Conservation (phyloP, 768 basidiomycete species). For the Boletus sp. region DNA sequence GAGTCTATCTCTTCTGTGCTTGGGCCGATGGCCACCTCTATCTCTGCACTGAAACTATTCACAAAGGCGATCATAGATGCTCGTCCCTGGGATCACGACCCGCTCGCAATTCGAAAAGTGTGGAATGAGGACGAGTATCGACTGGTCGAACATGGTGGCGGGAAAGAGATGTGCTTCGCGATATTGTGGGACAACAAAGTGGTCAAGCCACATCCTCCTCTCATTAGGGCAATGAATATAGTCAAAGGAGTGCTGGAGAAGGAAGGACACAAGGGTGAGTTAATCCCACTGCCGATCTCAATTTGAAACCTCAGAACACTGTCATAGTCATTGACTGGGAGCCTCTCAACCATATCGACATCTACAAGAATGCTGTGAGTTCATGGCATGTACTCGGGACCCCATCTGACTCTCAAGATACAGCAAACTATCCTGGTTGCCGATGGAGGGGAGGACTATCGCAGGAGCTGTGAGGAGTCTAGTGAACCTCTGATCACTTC, state of each 20-base stretch:
- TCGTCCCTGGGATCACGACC: slow-evolving; percentile 67
- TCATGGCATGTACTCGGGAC: background rate
- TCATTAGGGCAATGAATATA: slow-evolving; percentile 57
- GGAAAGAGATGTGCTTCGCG: slow-evolving; percentile 51
- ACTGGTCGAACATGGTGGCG: slow-evolving; percentile 58
- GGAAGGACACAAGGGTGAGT: slow-evolving; percentile 65
- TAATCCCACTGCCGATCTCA: background rate
- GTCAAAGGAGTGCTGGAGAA: slow-evolving; percentile 56
- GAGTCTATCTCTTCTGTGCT: slow-evolving; percentile 73
- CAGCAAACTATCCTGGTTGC: slow-evolving; percentile 39
- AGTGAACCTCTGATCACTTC: slow-evolving; percentile 45
- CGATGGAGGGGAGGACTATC: slow-evolving; percentile 42
- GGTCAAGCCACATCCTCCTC: slow-evolving; percentile 62
- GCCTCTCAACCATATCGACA: slow-evolving; percentile 47
- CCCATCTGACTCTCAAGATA: slow-evolving; percentile 1
- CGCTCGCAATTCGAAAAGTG: slow-evolving; percentile 51
- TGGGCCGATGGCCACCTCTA: slow-evolving; percentile 68
- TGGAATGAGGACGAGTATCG: slow-evolving; percentile 63
- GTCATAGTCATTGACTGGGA: slow-evolving; percentile 62
- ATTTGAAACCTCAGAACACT: slow-evolving; percentile 6
- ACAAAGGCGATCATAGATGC: slow-evolving; percentile 37
- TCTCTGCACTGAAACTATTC: slow-evolving; percentile 58
- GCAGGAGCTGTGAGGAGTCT: slow-evolving; percentile 34
- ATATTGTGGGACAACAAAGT: slow-evolving; percentile 69
- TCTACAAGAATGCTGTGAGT: slow-evolving; percentile 28